Conservation (phyloP, 2,329 filamentous ascomycete species). For the Aspergillus ochraceoroseus region DNA sequence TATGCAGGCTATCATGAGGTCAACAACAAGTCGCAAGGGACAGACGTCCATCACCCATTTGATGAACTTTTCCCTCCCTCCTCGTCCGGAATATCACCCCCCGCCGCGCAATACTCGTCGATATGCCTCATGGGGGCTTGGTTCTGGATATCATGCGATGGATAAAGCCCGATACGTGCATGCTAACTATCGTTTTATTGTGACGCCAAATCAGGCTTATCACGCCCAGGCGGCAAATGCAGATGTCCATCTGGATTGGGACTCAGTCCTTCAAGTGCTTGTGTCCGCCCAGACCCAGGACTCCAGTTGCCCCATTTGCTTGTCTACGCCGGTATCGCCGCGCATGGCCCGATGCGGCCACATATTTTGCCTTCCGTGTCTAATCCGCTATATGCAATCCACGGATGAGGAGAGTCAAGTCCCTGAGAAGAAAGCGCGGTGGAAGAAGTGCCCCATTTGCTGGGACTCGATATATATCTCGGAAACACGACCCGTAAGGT, state of each 20-base stretch:
- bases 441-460: slow-evolving; percentile 96
- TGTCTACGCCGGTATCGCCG: slow-evolving; percentile 86
- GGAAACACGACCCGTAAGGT: slow-evolving; percentile 82
- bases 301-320: slow-evolving; percentile 87
- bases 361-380: slow-evolving; percentile 89
- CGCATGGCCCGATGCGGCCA: slow-evolving; percentile 97
- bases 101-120: slow-evolving; percentile 60
- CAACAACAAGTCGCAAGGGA: slow-evolving; percentile 68
- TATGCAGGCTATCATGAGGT: slow-evolving; percentile 56
- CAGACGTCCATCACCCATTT: slow-evolving; percentile 97
- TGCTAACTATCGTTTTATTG: slow-evolving; percentile 95
- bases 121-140: slow-evolving; percentile 75
- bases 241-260: slow-evolving; percentile 87
- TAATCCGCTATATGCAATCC: slow-evolving; percentile 94
- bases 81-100: slow-evolving; percentile 59
- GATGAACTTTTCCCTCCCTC: slow-evolving; percentile 81
- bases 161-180: slow-evolving; percentile 93
- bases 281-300: slow-evolving; percentile 85
- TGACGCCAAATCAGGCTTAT: slow-evolving; percentile 76
- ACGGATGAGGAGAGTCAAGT: slow-evolving; percentile 62
- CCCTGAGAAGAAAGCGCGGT: slow-evolving; percentile 66
- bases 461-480: slow-evolving; percentile 90
- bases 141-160: slow-evolving; percentile 80
- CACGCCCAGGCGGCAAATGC: slow-evolving; percentile 75
- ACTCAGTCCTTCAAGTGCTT: slow-evolving; percentile 81